These are phyloP conservation scores for Aspergillus sclerotialis DNA, from an alignment of 2,329 filamentous ascomycete genomes.

Conservation along the genomic window DNA sequence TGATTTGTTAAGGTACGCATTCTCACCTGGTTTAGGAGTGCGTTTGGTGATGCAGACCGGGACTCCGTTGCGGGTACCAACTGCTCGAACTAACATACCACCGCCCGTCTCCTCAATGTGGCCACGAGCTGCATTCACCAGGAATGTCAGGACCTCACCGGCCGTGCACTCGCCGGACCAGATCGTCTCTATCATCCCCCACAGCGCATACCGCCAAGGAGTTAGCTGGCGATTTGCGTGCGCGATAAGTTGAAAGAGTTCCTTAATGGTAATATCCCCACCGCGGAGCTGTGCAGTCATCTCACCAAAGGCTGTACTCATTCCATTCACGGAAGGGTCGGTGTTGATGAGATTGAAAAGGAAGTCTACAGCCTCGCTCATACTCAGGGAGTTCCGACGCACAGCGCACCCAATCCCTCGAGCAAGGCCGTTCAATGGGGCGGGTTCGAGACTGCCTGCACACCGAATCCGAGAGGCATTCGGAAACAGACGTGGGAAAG, in stretches of 20 bases:
- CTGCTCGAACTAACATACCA: constrained; percentile 1
- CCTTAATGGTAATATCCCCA: constrained; percentile 8
- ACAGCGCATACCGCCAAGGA: constrained; percentile 8
- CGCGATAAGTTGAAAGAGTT: constrained; percentile 5
- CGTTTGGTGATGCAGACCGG: constrained; percentile 3
- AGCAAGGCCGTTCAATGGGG: constrained; percentile 9
- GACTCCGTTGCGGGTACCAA: constrained; percentile 3
- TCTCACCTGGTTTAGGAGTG: constrained; percentile 1
- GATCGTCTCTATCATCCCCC: constrained; percentile 8
- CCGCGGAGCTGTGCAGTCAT: constrained; percentile 2
- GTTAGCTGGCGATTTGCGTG: constrained; percentile 2
- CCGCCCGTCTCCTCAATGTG: constrained; percentile 1
- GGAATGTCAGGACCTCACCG: constrained; percentile 7
- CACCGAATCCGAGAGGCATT: constrained; percentile 7
- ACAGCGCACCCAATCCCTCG: constrained; percentile 11
- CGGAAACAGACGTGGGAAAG: constrained; percentile 8
- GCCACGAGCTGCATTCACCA: constrained; percentile 5
- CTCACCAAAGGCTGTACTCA: background rate
- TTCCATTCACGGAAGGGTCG: background rate
- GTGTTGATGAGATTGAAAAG: constrained; percentile 1
- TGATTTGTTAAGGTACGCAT: constrained; percentile 1
- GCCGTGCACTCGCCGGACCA: constrained; percentile 7
- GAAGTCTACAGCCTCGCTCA: constrained; percentile 9
- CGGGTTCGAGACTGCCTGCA: constrained; percentile 6
- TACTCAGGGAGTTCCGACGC: constrained; percentile 6